A percentile compares a stretch with the other conserved stretches of the same genome.
These are phyloP conservation scores for Populus hybrid DNA, from an alignment of 441 rosid genomes.

Conservation along the genomic window DNA sequence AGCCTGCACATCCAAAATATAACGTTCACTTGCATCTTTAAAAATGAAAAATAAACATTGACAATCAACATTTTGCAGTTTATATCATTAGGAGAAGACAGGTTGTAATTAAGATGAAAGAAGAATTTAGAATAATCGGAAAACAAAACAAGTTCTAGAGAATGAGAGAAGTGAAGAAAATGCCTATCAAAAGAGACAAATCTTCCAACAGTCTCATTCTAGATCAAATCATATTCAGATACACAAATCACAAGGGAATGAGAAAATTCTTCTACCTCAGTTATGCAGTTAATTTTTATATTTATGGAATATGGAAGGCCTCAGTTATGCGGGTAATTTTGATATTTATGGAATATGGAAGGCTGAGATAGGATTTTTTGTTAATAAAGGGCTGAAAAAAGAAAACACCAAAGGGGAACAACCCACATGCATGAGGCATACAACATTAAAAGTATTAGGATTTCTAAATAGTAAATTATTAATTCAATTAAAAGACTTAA, in stretches of 20 bases:
- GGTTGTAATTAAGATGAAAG: background rate
- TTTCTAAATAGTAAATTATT: too few relatives aligned
- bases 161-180: background rate
- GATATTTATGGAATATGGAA: background rate
- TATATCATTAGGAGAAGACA: background rate
- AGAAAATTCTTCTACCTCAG: background rate
- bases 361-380: background rate
- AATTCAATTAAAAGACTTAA: too few relatives aligned
- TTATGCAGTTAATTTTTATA: background rate
- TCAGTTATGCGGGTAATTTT: background rate
- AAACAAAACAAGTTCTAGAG: background rate
- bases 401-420: background rate
- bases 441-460: background rate
- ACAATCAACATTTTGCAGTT: background rate
- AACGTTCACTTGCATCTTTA: slow-evolving; percentile 4
- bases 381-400: background rate
- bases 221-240: background rate
- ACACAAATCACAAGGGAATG: background rate
- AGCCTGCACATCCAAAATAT: slow-evolving; percentile 55
- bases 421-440: too few relatives aligned
- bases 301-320: background rate
- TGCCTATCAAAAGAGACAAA: background rate
- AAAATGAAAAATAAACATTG: background rate
- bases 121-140: background rate
- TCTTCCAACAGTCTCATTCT: background rate